These are phyloP conservation scores for Tuber indicum DNA, from an alignment of 495 filamentous ascomycete genomes.

Conservation along the genomic window DNA sequence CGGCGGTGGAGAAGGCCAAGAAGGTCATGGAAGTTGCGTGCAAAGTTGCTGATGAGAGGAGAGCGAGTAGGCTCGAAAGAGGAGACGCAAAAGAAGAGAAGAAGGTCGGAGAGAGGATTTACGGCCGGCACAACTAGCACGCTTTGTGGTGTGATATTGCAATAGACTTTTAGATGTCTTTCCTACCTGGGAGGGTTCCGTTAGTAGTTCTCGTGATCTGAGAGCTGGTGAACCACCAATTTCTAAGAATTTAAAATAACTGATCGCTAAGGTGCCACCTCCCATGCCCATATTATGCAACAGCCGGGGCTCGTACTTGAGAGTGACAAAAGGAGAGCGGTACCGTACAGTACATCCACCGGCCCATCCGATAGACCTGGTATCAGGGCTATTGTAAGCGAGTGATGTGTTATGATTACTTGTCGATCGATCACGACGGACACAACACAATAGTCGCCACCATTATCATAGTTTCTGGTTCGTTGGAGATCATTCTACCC, in stretches of 20 bases:
- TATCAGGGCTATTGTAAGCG: not conserved
- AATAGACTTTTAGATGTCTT: not conserved
- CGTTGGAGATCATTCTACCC: not conserved
- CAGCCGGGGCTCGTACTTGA: not conserved
- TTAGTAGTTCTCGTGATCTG: not conserved
- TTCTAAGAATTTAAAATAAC: not conserved
- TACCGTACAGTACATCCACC: not conserved
- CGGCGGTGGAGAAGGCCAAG: slow-evolving; percentile 50
- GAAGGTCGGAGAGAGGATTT: not conserved
- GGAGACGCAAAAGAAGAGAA: not conserved
- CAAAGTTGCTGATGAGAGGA: slow-evolving; percentile 10
- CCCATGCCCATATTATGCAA: not conserved
- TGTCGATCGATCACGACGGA: not conserved
- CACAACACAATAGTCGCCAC: not conserved
- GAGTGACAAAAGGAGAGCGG: not conserved
- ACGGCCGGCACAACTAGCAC: not conserved
- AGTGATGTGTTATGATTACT: not conserved
- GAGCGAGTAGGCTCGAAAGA: not conserved
- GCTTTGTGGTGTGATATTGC: not conserved
- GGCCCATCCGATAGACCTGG: not conserved
- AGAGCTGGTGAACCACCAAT: not conserved
- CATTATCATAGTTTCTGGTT: not conserved
- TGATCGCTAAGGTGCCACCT: not conserved
- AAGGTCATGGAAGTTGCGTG: slow-evolving; percentile 47
- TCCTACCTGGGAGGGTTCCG: not conserved